Conservation (phyloP, 2,329 filamentous ascomycete genomes). For the Sclerotinia borealis region DNA sequence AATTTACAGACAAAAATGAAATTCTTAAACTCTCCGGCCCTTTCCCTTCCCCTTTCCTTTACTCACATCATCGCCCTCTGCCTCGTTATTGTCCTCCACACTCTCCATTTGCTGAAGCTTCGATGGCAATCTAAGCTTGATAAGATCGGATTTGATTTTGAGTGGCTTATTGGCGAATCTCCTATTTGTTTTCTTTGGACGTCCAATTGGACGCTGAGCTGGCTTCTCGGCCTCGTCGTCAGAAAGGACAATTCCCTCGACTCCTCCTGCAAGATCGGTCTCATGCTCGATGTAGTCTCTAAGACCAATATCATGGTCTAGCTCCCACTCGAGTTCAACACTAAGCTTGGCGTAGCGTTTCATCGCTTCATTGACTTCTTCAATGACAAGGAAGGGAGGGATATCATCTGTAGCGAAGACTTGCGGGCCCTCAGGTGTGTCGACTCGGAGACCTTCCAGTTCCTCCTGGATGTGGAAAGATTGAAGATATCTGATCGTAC, state of each 20-base stretch:
- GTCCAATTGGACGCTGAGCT: not conserved
- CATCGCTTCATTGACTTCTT: not conserved
- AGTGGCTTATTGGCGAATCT: not conserved
- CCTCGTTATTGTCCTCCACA: not conserved
- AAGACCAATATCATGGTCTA: not conserved
- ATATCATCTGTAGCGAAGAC: not conserved
- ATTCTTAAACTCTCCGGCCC: not conserved
- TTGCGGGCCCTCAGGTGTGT: not conserved
- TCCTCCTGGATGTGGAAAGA: not conserved
- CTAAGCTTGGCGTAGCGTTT: not conserved
- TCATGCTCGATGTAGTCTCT: not conserved
- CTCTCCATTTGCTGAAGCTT: not conserved
- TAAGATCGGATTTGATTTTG: not conserved
- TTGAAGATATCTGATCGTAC: not conserved
- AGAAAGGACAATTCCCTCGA: not conserved
- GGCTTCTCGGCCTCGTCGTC: not conserved
- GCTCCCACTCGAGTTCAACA: not conserved
- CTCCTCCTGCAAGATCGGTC: not conserved
- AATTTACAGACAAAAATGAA: not conserved
- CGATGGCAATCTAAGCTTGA: not conserved
- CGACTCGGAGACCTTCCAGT: not conserved
- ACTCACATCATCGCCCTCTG: not conserved
- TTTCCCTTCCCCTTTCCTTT: not conserved
- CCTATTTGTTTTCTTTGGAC: not conserved
- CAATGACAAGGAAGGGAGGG: not conserved